Evolutionary conservation across 139 green algal species (phyloP), one percentile per base, ranked within the genome.

Genomic region (Chlamydomonas asymmetrica): DNA sequence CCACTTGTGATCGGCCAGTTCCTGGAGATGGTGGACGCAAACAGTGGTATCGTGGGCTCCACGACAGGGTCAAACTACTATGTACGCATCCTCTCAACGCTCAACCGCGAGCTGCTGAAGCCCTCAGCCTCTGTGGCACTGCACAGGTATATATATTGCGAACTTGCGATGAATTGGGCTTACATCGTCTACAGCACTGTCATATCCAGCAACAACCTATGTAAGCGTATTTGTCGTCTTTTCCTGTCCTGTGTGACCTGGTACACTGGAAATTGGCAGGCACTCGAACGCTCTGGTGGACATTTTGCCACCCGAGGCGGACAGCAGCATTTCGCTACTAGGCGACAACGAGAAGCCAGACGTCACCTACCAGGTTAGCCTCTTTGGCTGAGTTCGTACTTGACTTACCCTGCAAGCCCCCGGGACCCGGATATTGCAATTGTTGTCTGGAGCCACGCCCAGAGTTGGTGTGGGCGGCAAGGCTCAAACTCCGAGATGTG

Each of bases 1-100:
- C 97, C 97, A 3, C 82, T 99, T 31, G 96, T 99, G 40, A 99
- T 99, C 65, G 97, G 97, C 3, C 97, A 99, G 79, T 99, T 99
- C 66, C 74, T 99, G 57, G 95, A 99, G 82, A 99, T 99, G 96
- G 91, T 99, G 40, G 96, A 99, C 79, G 86, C 87, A 20, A 94
- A 95, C 85, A 93, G 79, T 41, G 97, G 94, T 34, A 99, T 99
- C 63, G 94, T 99, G 31, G 93, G 94, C n/a, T 97, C 90, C 22
- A 99, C 97, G 0, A 99, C 96, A 7, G 81, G 81, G 13, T 86
- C 81, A 45, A 96, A 95, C 71, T 97, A 97, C 77, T 94, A 97
- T 59, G 94, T 98, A 0, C 87, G 95, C 52, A 98, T 99, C 78
- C 89, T 99, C 45, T 92, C 74, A 71, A 99, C 96, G 3, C 87